Conservation (phyloP, 495 filamentous ascomycete genomes). For the Penicillium manginii region DNA sequence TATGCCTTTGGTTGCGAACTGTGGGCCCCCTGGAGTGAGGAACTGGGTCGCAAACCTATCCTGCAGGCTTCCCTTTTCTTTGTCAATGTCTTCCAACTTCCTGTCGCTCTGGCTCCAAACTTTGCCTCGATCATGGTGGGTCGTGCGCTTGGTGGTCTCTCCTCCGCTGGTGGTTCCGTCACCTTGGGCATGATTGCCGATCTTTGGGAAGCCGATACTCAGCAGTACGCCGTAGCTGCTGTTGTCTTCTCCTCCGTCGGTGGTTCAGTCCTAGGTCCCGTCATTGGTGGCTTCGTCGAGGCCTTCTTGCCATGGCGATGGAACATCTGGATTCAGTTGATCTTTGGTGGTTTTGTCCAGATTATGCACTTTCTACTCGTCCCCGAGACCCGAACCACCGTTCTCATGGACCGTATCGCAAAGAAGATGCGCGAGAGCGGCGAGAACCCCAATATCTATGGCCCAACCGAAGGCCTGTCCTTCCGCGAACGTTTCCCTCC, state of each 20-base stretch:
- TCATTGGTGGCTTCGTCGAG: constrained; percentile 64
- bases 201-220: constrained; percentile 62
- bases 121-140: constrained; percentile 60
- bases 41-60: constrained; percentile 60
- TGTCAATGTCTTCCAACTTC: constrained; percentile 63
- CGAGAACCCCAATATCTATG: constrained; percentile 60
- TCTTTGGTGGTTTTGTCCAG: constrained; percentile 61
- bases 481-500: constrained; percentile 62
- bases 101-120: constrained; percentile 56
- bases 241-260: constrained; percentile 68
- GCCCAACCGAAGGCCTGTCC: constrained; percentile 63
- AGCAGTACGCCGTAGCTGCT: constrained; percentile 64
- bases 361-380: constrained; percentile 56
- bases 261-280: constrained; percentile 63
- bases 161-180: constrained; percentile 64
- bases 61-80: constrained; percentile 59
- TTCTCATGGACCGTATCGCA: constrained; percentile 64
- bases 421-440: constrained; percentile 56
- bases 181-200: constrained; percentile 67
- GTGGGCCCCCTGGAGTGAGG: constrained; percentile 70
- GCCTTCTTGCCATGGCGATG: constrained; percentile 55
- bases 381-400: constrained; percentile 60
- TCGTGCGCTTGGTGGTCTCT: constrained; percentile 61
- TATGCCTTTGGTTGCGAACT: constrained; percentile 70
- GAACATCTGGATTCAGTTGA: constrained; percentile 63